Evolutionary conservation across 495 filamentous ascomycete genomes (phyloP).

Genomic region (Penicillium egyptiacum): DNA sequence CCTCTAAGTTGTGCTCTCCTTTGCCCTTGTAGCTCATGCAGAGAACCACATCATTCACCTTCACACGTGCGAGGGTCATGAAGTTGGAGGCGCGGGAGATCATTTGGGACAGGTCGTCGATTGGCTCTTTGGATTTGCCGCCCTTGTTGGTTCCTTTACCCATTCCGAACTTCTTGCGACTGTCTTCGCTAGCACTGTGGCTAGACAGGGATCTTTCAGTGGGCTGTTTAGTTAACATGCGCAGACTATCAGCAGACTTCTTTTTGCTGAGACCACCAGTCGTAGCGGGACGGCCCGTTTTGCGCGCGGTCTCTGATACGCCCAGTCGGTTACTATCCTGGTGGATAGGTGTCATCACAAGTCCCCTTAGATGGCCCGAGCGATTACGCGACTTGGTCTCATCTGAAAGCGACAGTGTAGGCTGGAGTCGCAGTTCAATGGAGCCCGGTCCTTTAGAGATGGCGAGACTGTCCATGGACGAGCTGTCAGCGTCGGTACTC

Average conservation of each 20-base stretch:
- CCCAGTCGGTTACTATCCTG: constrained; percentile 47
- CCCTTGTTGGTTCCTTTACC: constrained; percentile 46
- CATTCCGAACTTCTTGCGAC: constrained; percentile 56
- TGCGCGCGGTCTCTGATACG: constrained; percentile 24
- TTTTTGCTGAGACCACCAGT: constrained; percentile 54
- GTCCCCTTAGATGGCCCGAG: constrained; percentile 45
- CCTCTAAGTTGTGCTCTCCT: constrained; percentile 90
- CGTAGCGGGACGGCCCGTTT: constrained; percentile 32
- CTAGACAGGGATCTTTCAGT: constrained; percentile 46
- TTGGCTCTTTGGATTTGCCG: constrained; percentile 55
- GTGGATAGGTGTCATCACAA: constrained; percentile 41
- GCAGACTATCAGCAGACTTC: constrained; percentile 66
- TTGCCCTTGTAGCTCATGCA: constrained; percentile 97
- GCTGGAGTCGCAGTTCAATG: constrained; percentile 73
- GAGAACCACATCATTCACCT: constrained; percentile 89
- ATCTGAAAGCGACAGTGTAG: constrained; percentile 68
- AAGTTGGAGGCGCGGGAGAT: constrained; percentile 92
- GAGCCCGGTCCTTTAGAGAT: constrained; percentile 58
- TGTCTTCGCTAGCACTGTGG: constrained; percentile 56
- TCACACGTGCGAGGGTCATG: constrained; percentile 95
- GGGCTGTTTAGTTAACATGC: constrained; percentile 47
- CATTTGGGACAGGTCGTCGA: constrained; percentile 98
- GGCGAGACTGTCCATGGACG: constrained; percentile 37
- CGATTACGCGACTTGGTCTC: constrained; percentile 39
- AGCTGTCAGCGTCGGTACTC: constrained; percentile 29